Base-by-base conservation (phyloP, 2,329 filamentous ascomycete genomes). In the Whalleya microplaca region DNA sequence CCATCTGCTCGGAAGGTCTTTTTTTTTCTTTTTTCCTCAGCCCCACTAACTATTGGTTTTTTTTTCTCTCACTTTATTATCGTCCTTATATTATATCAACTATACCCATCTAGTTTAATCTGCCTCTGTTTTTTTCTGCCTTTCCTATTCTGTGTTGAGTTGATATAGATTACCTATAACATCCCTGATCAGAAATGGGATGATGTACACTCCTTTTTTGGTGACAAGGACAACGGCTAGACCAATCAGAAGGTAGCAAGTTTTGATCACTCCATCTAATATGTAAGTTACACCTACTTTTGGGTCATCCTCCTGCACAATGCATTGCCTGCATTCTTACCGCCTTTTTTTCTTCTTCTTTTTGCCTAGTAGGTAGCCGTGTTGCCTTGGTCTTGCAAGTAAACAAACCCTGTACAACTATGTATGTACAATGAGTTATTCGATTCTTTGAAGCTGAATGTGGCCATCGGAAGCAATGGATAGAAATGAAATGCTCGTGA, bases 291-390 rank as follows among this genome's bases (percentile, higher is more conserved):
- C 40, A 42, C 32, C 46, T 58, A 42, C 44, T 54, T 62, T 56
- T 49, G 52, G 63, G 56, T 58, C 54, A 46, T 52, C 50, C 54
- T 50, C 53, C 40, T 63, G 63, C 61, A 61, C 56, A 56, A 65
- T 62, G 60, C 63, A 63, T 65, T 62, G 57, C 61, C 60, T 59
- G 60, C 63, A 65, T 55, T 40, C 51, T 56, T 59, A 59, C 57
- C 57, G 57, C 57, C 47, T 56, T 52, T 59, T 59, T 48, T 56
- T 51, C 50, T 55, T 46, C 51, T 51, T 56, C 41, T 54, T 53
- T 56, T 44, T 48, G 41, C 19, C 48, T 40, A 40, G 50, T 41
- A 40, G 21, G 32, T 45, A 55, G 37, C 48, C 51, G 45, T 48
- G 51, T 43, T 48, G 51, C 43, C 32, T 41, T 40, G 48, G 51